Conservation (phyloP, 805 yeast genomes). For the Ogataea zsoltii region DNA sequence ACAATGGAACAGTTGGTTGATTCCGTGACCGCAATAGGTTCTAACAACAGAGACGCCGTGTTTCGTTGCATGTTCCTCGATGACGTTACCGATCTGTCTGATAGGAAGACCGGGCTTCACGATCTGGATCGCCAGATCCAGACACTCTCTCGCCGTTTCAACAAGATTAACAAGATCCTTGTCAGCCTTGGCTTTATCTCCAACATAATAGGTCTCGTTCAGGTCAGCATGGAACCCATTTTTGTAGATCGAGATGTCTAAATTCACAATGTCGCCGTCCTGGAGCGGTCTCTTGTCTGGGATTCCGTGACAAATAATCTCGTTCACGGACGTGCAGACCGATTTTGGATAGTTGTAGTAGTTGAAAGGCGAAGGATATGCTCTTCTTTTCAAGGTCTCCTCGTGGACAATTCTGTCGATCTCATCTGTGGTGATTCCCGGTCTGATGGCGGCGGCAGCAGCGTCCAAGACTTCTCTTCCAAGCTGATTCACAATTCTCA, state of each 20-base stretch:
- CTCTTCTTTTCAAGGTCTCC: constrained; percentile 84
- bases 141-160: constrained; percentile 86
- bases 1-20: constrained; percentile 82
- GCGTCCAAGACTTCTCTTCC: constrained; percentile 89
- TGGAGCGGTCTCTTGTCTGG: constrained; percentile 85
- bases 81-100: constrained; percentile 82
- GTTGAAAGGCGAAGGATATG: constrained; percentile 94
- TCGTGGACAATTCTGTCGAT: constrained; percentile 83
- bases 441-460: constrained; percentile 79
- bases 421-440: constrained; percentile 93
- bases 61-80: constrained; percentile 81
- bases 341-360: constrained; percentile 93
- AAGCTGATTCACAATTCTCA: constrained; percentile 70
- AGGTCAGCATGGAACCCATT: constrained; percentile 92
- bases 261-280: constrained; percentile 93
- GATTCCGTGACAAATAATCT: constrained; percentile 94
- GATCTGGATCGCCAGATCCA: constrained; percentile 76
- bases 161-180: constrained; percentile 85
- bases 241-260: constrained; percentile 83
- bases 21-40: constrained; percentile 93
- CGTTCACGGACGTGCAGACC: constrained; percentile 91
- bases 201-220: constrained; percentile 96
- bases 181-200: constrained; percentile 79
- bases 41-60: constrained; percentile 85
- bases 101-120: constrained; percentile 93